These are phyloP conservation scores for Colletotrichum sojae DNA, from an alignment of 2,329 filamentous ascomycete genomes.

Conservation along the genomic window DNA sequence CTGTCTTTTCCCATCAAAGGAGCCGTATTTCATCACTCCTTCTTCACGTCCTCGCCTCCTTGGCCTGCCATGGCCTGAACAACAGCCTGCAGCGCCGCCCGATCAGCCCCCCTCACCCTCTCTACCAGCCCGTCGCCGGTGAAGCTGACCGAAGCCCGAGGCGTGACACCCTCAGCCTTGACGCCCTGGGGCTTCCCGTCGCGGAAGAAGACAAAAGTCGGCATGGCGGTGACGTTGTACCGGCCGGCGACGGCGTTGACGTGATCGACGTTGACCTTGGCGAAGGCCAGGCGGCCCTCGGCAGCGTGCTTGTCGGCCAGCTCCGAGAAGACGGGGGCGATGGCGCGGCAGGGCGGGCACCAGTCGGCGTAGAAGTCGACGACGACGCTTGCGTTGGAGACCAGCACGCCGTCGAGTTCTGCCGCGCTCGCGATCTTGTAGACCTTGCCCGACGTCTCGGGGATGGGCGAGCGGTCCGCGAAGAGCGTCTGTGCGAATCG, in stretches of 20 bases:
- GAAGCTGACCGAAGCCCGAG: slow-evolving; percentile 43
- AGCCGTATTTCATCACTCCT: slow-evolving; percentile 55
- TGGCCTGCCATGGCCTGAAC: slow-evolving; percentile 45
- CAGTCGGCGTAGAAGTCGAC: slow-evolving; percentile 67
- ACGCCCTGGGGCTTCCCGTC: slow-evolving; percentile 56
- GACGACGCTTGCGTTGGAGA: slow-evolving; percentile 57
- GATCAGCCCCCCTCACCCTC: slow-evolving; percentile 49
- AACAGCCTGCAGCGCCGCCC: slow-evolving; percentile 46
- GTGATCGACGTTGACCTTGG: slow-evolving; percentile 72
- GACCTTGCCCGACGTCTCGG: slow-evolving; percentile 57
- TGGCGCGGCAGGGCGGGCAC: slow-evolving; percentile 65
- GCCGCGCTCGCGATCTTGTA: slow-evolving; percentile 48
- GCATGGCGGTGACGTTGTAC: slow-evolving; percentile 69
- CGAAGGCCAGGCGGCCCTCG: slow-evolving; percentile 64
- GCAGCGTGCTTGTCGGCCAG: slow-evolving; percentile 54
- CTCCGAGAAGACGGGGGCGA: slow-evolving; percentile 60
- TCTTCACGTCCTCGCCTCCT: slow-evolving; percentile 25
- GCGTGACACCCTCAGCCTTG: slow-evolving; percentile 20
- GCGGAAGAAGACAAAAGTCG: slow-evolving; percentile 73
- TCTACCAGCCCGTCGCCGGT: slow-evolving; percentile 48
- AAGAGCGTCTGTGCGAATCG: slow-evolving; percentile 39
- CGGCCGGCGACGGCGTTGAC: slow-evolving; percentile 63
- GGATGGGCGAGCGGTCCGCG: slow-evolving; percentile 52
- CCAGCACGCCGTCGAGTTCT: slow-evolving; percentile 55
- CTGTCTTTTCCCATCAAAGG: no score